Evolutionary conservation across 2,329 filamentous ascomycete species (phyloP), one percentile per base, ranked within the genome.

Genomic region (Dactylonectria macrodidyma): DNA sequence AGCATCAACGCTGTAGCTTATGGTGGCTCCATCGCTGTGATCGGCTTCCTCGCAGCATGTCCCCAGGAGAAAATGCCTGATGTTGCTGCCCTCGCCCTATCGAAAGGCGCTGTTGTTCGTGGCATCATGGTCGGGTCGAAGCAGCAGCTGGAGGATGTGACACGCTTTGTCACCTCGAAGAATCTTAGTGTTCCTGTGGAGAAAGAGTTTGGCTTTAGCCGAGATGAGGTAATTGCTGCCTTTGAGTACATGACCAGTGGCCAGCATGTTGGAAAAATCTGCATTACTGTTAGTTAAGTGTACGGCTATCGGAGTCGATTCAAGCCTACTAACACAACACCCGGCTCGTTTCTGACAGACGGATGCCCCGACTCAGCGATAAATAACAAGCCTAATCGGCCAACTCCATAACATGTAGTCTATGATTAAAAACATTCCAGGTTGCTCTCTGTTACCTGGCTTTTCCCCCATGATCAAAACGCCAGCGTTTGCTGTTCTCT

Each of bases 11-110:
- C 81, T 19, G 79, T 85, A 4, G 80, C 81, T 1, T 79, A 77
- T 38, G 85, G 85, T 1, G 87, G 86, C 0, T 70, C 83, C 34
- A 81, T 88, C 47, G 78, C 81, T 57, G 74, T 84, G 14, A 82
- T 87, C 51, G 86, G 86, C 1, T 85, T 83, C 48, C 63, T 82
- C 19, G 48, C 71, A 2, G 24, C 55, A 36, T 57, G 55, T 14
- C 48, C 48, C 1, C 52, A 64, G 19, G 65, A 63, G 3, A 46
- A 60, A 30, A 67, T 64, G 60, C 60, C 60, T 8, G 60, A 67
- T 10, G 48, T 67, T 19, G 60, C 60, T 9, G 55, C 30, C 33
- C 54, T 64, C n/a, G 51, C 60, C 2, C 33, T 67, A 19, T 56
- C 54, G 8, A 64, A 60, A 22, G 65, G 65, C 26, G 60, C 56